Evolutionary conservation across 2,329 filamentous ascomycete species (phyloP).

Genomic region (Trichoderma simmonsii): DNA sequence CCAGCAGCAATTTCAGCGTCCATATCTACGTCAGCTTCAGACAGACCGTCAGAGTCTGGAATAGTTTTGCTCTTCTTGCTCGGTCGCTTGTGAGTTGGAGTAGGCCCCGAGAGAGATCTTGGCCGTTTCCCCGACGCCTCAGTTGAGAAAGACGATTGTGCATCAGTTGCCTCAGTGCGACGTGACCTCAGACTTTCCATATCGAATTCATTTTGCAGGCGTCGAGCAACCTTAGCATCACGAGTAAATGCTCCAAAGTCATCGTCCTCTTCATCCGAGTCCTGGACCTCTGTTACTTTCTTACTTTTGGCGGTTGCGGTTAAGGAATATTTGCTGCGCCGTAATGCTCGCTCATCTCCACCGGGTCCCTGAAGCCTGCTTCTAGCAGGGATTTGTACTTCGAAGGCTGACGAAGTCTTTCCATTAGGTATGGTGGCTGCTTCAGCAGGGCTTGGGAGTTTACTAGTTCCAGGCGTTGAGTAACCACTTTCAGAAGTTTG

Average conservation of each 20-base stretch:
- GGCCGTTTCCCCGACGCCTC: conserved; percentile 26
- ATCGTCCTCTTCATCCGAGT: conserved; percentile 37
- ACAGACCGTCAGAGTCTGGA: conserved; percentile 30
- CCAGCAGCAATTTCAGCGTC: conserved; percentile 32
- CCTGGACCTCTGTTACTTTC: conserved; percentile 37
- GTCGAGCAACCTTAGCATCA: conserved; percentile 34
- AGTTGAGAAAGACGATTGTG: conserved; percentile 7
- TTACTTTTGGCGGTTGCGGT: conserved; percentile 44
- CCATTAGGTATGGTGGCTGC: conserved; percentile 16
- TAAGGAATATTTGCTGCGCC: conserved; percentile 48
- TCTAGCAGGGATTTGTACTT: conserved; percentile 31
- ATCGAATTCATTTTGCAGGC: conserved; percentile 33
- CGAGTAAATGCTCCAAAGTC: conserved; percentile 26
- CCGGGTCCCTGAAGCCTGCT: conserved; percentile 15
- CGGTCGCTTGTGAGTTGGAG: conserved; percentile 23
- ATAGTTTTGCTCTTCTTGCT: conserved; percentile 32
- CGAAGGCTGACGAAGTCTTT: conserved; percentile 22
- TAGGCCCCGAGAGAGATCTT: conserved; percentile 25
- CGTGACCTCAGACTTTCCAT: background rate
- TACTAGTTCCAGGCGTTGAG: conserved; percentile 39
- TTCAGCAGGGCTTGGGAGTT: conserved; percentile 34
- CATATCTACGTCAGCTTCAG: conserved; percentile 28
- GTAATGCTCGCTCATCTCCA: conserved; percentile 32
- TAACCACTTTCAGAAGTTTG: conserved; percentile 32
- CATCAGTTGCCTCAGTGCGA: conserved; percentile 1